Evolutionary conservation across 345 rosid species (phyloP).

Genomic region (Iberis pinnata): DNA sequence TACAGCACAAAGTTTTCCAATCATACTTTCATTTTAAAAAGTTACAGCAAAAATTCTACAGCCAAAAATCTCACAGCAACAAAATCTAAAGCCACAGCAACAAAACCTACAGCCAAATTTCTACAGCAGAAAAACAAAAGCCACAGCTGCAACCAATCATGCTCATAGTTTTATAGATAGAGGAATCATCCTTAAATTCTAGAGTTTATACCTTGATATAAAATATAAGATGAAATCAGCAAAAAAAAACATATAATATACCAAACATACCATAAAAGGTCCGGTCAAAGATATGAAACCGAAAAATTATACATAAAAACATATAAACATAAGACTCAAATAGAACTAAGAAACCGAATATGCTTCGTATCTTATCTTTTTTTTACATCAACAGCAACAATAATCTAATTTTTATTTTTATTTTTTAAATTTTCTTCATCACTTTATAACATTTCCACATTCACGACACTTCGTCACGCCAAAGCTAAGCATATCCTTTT

Average conservation of each 20-base stretch:
- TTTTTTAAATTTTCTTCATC: background rate
- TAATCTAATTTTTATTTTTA: background rate
- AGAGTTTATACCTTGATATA: conserved; percentile 27
- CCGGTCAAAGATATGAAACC: conserved; percentile 22
- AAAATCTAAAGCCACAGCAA: too few relatives aligned
- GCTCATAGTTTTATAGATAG: background rate
- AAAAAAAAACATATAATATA: conserved; percentile 21
- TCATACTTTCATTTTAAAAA: too few relatives aligned
- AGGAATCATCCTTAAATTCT: conserved; percentile 26
- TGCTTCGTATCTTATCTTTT: conserved; percentile 20
- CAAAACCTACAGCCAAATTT: too few relatives aligned
- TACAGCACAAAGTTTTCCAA: too few relatives aligned
- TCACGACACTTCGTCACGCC: conserved; percentile 36
- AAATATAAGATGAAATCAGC: conserved; percentile 21
- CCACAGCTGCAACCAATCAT: too few relatives aligned
- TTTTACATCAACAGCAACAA: conserved; percentile 12
- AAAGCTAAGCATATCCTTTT: conserved; percentile 33
- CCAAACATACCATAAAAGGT: conserved; percentile 30
- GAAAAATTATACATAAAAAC: background rate
- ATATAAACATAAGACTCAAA: conserved; percentile 25
- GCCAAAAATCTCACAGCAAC: too few relatives aligned
- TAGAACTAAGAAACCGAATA: conserved; percentile 24
- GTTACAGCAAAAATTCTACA: too few relatives aligned
- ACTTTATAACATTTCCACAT: conserved; percentile 29
- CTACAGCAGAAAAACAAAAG: too few relatives aligned